Evolutionary conservation across 1,284 basidiomycete species (phyloP).

Genomic region (Apiotrichum mycotoxinovorans): DNA sequence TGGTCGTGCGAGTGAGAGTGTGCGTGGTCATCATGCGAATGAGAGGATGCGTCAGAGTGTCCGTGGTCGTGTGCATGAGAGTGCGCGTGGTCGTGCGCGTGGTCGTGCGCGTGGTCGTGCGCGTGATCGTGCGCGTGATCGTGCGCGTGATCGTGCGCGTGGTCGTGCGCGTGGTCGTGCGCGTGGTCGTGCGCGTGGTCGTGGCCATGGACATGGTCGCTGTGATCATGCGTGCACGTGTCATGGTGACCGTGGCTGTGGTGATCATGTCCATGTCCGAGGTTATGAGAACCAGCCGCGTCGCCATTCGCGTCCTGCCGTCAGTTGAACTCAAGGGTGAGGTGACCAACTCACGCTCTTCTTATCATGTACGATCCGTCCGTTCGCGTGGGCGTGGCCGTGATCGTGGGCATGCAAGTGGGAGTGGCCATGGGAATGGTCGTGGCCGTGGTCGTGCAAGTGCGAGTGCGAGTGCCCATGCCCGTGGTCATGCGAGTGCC

Average conservation of each 20-base stretch:
- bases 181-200: slow-evolving; percentile 16
- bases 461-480: slow-evolving; percentile 51
- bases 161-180: slow-evolving; percentile 23
- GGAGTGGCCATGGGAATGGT: slow-evolving; percentile 38
- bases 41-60: slow-evolving; percentile 22
- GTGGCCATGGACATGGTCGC: slow-evolving; percentile 14
- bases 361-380: slow-evolving; percentile 41
- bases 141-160: slow-evolving; percentile 15
- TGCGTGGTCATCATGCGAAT: slow-evolving; percentile 30
- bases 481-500: slow-evolving; percentile 38
- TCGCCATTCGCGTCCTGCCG: neutral
- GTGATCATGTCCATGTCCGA: slow-evolving; percentile 11
- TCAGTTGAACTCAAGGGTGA: slow-evolving; percentile 12
- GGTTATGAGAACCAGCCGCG: neutral
- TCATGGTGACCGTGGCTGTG: slow-evolving; percentile 18
- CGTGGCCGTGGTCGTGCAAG: too few relatives aligned
- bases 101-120: slow-evolving; percentile 45
- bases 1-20: slow-evolving; percentile 39
- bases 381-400: slow-evolving; percentile 22
- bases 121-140: slow-evolving; percentile 1
- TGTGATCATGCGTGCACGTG: slow-evolving; percentile 24
- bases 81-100: slow-evolving; percentile 25
- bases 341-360: slow-evolving; percentile 18
- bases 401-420: slow-evolving; percentile 60
- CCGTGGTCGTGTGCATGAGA: slow-evolving; percentile 12